Conservation (phyloP, 768 basidiomycete species). For the Cyclocybe aegerita region DNA sequence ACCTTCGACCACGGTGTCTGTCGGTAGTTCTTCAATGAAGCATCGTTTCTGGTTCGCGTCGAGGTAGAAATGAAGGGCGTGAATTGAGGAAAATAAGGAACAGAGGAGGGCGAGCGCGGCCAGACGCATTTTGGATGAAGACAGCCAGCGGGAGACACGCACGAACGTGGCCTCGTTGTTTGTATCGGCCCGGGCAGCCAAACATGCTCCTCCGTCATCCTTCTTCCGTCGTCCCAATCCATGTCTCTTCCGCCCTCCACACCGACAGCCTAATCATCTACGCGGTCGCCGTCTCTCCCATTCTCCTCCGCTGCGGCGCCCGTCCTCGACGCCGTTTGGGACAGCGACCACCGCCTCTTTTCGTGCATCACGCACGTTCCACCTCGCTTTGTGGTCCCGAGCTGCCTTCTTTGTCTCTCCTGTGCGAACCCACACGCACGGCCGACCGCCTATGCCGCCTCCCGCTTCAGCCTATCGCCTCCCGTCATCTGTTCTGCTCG, state of each 20-base stretch:
- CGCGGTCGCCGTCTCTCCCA: too few species aligned
- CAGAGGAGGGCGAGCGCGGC: conserved; percentile 24
- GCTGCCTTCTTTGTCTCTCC: too few species aligned
- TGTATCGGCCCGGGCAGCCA: conserved; percentile 13
- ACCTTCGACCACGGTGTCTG: conserved; percentile 96
- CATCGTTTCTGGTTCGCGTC: conserved; percentile 92
- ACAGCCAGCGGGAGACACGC: not conserved
- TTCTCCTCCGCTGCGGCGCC: too few species aligned
- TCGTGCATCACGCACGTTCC: too few species aligned
- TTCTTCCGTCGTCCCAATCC: not conserved
- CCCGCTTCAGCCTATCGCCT: too few species aligned
- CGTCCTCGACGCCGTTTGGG: too few species aligned
- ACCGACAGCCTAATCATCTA: too few species aligned
- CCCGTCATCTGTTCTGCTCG: not conserved
- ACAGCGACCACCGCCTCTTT: too few species aligned
- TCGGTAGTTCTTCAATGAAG: conserved; percentile 95
- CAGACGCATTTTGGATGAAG: conserved; percentile 25
- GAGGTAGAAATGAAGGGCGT: conserved; percentile 95
- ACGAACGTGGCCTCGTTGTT: conserved; percentile 22
- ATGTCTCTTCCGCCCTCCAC: not conserved
- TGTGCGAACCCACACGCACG: too few species aligned
- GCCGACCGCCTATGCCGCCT: too few species aligned
- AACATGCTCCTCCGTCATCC: conserved; percentile 4
- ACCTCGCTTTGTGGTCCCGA: too few species aligned
- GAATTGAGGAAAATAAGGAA: conserved; percentile 43